These are phyloP conservation scores for Flaveria sonorensis DNA, from an alignment of 129 eudicot species.

Conservation along the genomic window DNA sequence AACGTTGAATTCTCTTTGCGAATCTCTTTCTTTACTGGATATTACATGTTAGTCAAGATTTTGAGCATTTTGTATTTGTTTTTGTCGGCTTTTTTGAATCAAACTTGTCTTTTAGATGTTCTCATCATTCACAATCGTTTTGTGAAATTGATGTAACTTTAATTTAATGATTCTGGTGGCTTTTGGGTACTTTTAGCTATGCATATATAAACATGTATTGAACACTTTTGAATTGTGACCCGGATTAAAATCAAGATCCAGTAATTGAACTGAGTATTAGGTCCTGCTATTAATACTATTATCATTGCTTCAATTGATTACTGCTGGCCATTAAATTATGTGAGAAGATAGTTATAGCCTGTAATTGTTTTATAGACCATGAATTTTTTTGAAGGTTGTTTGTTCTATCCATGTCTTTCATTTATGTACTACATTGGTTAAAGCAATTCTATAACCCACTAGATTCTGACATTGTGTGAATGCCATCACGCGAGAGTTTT, in stretches of 20 bases:
- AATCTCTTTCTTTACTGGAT: not conserved
- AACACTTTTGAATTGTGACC: not conserved
- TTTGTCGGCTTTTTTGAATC: not conserved
- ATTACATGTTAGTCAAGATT: slow-evolving; percentile 14
- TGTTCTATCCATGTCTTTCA: too few species aligned
- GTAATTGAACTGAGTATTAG: not conserved
- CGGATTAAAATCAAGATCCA: not conserved
- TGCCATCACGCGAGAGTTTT: too few species aligned
- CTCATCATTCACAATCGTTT: slow-evolving; percentile 6
- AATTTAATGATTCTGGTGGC: not conserved
- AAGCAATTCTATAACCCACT: too few species aligned
- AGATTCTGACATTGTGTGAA: too few species aligned
- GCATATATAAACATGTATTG: not conserved
- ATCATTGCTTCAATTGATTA: not conserved
- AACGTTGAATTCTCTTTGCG: slow-evolving; percentile 39
- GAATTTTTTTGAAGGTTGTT: too few species aligned
- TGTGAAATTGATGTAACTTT: not conserved
- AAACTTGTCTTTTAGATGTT: slow-evolving; percentile 10
- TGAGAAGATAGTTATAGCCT: too few species aligned
- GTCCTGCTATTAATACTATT: not conserved
- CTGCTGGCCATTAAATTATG: not conserved
- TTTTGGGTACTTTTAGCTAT: not conserved
- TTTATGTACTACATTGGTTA: too few species aligned
- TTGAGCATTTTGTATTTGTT: slow-evolving; percentile 13
- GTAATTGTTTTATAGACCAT: too few species aligned